Conservation (phyloP, 805 yeast species). For the Kodamaea hsintzibuensis region DNA sequence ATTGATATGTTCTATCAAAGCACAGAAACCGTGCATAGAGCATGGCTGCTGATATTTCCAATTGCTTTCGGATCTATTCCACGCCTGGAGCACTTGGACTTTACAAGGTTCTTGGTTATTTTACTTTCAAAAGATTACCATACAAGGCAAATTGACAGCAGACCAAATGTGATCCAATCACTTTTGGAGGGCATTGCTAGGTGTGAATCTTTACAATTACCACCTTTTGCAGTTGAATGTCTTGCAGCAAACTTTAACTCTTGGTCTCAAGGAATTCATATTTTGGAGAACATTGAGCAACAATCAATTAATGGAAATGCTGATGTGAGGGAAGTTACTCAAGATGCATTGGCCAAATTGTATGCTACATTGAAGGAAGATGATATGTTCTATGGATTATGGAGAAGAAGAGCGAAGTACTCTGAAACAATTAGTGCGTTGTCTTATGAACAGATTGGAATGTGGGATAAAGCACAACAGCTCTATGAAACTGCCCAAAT, state of each 20-base stretch:
- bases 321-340: constrained; percentile 78
- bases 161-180: constrained; percentile 86
- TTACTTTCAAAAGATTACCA: constrained; percentile 89
- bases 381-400: constrained; percentile 95
- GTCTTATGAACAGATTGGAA: constrained; percentile 91
- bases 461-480: constrained; percentile 93
- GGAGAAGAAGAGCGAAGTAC: constrained; percentile 96
- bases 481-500: constrained; percentile 95
- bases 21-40: constrained; percentile 71
- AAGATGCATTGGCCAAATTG: constrained; percentile 87
- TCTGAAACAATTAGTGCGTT: constrained; percentile 90
- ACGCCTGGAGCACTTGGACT: constrained; percentile 77
- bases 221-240: constrained; percentile 91
- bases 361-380: constrained; percentile 89
- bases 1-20: constrained; percentile 81
- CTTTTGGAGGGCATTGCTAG: constrained; percentile 79
- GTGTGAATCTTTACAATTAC: constrained; percentile 73
- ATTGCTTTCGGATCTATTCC: constrained; percentile 73
- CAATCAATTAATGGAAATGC: constrained; percentile 64
- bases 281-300: constrained; percentile 70
- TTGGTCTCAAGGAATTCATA: constrained; percentile 85
- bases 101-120: constrained; percentile 76
- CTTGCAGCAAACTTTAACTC: constrained; percentile 84
- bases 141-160: constrained; percentile 79
- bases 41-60: constrained; percentile 87